Conservation (phyloP, 164 flowering plant genomes). For the Sedum album region DNA sequence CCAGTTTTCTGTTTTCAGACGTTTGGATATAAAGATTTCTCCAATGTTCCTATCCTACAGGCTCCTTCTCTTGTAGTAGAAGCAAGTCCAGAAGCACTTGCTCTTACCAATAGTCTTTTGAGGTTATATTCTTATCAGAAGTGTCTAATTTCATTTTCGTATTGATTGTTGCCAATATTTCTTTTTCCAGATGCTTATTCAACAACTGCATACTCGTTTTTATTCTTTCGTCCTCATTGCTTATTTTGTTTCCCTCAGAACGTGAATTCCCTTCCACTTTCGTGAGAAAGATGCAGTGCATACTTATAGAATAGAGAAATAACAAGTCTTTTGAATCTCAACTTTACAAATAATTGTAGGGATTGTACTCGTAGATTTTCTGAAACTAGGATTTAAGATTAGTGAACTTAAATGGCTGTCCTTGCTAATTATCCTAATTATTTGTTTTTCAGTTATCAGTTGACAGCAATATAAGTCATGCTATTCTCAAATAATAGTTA, state of each 20-base stretch:
- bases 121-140: constrained; percentile 36
- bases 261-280: neutral
- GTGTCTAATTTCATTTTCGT: neutral
- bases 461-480: neutral
- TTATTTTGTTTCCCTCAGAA: neutral
- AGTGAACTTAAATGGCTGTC: neutral
- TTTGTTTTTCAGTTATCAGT: neutral
- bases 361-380: neutral
- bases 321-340: neutral
- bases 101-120: constrained; percentile 65
- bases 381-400: neutral
- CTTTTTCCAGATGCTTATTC: neutral
- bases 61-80: constrained; percentile 82
- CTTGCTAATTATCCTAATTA: neutral
- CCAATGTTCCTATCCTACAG: constrained; percentile 26
- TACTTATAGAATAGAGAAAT: neutral
- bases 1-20: neutral
- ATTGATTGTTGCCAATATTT: neutral
- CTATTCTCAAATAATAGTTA: neutral
- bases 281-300: neutral
- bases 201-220: neutral
- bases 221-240: neutral
- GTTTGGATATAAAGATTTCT: neutral
- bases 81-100: constrained; percentile 76
- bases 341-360: neutral